Conservation (phyloP, 2,329 filamentous ascomycete species). For the Arthroderma sp. region DNA sequence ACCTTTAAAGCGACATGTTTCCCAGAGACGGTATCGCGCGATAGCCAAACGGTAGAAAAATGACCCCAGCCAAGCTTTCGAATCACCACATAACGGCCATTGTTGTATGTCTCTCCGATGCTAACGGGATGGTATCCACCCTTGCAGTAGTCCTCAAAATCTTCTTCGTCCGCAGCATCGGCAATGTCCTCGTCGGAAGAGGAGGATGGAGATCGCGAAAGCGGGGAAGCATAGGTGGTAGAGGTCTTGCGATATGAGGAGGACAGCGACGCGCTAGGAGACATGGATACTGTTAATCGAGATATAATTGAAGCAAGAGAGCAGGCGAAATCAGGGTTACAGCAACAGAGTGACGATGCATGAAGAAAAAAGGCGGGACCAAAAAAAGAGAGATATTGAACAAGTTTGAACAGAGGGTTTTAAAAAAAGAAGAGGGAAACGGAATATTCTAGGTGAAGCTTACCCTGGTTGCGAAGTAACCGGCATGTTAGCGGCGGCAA, state of each 20-base stretch:
- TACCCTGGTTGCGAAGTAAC: background rate
- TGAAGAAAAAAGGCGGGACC: no score
- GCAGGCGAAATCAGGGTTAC: background rate
- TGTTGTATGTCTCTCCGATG: constrained; percentile 93
- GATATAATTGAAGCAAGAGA: no score
- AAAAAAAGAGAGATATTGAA: no score
- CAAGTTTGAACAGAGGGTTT: no score
- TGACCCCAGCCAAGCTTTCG: constrained; percentile 97
- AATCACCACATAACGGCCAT: constrained; percentile 90
- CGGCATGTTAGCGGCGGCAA: constrained; percentile 4
- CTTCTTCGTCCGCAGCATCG: constrained; percentile 93
- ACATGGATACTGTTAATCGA: no score
- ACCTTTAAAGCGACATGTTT: constrained; percentile 98
- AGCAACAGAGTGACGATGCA: no score
- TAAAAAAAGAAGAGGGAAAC: no score
- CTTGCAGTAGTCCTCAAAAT: constrained; percentile 98
- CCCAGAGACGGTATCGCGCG: constrained; percentile 69
- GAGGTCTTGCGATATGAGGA: background rate
- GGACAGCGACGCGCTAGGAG: background rate
- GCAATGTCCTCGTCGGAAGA: constrained; percentile 74
- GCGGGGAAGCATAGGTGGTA: constrained; percentile 20
- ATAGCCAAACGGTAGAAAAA: constrained; percentile 90
- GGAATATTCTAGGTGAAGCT: no score
- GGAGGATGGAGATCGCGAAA: constrained; percentile 56
- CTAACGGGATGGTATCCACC: constrained; percentile 93